Conservation (phyloP, 257 asterid genomes). For the Jacaranda copaia region DNA sequence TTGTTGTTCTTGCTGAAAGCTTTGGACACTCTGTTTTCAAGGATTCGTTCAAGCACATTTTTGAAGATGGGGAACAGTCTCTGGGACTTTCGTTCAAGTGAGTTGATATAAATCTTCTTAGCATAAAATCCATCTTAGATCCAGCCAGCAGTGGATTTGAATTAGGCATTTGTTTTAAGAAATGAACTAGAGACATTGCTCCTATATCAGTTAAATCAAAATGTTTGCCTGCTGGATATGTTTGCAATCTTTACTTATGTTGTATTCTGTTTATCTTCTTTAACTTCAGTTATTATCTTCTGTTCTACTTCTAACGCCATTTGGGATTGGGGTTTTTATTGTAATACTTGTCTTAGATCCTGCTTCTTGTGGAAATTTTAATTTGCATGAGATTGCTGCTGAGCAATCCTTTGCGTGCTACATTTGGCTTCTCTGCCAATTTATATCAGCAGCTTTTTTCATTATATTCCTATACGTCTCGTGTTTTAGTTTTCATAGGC, state of each 20-base stretch:
- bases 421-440: conserved; percentile 12
- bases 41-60: conserved; percentile 85
- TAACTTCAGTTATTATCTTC: conserved; percentile 1
- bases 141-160: not conserved
- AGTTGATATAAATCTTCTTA: conserved; percentile 41
- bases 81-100: conserved; percentile 95
- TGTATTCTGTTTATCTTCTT: not conserved
- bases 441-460: not conserved
- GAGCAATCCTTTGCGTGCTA: conserved; percentile 4
- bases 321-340: not conserved
- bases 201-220: conserved; percentile 17
- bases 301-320: not conserved
- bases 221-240: conserved; percentile 6
- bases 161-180: not conserved
- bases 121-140: conserved; percentile 7
- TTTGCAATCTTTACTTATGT: conserved; percentile 5
- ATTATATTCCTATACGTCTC: not conserved
- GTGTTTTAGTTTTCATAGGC: not conserved
- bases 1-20: conserved; percentile 93
- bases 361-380: conserved; percentile 21
- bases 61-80: conserved; percentile 90
- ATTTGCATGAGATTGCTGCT: conserved; percentile 7
- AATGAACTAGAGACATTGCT: conserved; percentile 15
- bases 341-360: not conserved
- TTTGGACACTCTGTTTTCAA: conserved; percentile 98